Evolutionary conservation across 2,329 filamentous ascomycete genomes (phyloP), one percentile per base, ranked within the genome.

Genomic region (Dactylellina parvicollis): DNA sequence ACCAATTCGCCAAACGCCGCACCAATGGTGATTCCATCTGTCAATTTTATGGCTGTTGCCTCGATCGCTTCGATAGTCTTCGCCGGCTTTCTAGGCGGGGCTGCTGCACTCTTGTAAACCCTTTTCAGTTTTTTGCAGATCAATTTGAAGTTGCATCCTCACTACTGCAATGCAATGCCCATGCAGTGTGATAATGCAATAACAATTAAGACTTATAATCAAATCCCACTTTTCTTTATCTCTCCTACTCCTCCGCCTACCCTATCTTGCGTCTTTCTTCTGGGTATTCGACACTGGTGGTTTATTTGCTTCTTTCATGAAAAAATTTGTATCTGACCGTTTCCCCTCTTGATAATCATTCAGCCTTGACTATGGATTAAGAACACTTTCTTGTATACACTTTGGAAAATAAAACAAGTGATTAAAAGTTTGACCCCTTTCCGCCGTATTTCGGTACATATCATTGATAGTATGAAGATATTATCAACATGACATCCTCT

Each of bases 91-190:
- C 26, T 74, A 9, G 62, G 70, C 44, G 70, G 70, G 32, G 22
- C 20, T 36, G 55, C 60, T 47, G 57, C 64, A 47, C 47, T 74
- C 49, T 55, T 74, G 70, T 74, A 69, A 46, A 60, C 30, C 18
- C 20, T 54, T 24, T 38, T 26, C 40, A 36, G 18, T 12, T 14
- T 42, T 50, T n/a, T 54, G 46, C 46, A 24, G 46, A 42, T 32
- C 18, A 40, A 8, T 7, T 26, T 38, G n/a, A 38, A 30, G 24
- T 20, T 54, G 49, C 49, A 54, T n/a, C n/a, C n/a, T n/a, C n/a
- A n/a, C n/a, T n/a, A 38, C 30, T 54, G 49, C 30, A 54, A 38
- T 54, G 49, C 49, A 44, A 34, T 59, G 38, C 18, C 38, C 38
- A 18, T 34, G 55, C 38, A 59, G 36, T 59, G 49, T 54, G 49